Evolutionary conservation across 73 alveolate genomes (phyloP).

Genomic region (Paramecium biaurelia): DNA sequence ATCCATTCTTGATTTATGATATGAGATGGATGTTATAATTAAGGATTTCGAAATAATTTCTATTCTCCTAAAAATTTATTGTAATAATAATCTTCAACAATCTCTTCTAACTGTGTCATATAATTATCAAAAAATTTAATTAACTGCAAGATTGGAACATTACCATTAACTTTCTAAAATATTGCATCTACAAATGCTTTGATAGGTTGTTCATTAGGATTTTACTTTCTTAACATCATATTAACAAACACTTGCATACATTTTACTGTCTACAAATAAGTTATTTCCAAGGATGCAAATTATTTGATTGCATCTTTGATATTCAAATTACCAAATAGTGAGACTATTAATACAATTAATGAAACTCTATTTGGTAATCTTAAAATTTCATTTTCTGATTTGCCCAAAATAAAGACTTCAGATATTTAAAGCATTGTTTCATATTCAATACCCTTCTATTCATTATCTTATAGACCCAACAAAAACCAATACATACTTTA

Average conservation of each 20-base stretch:
- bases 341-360: not conserved
- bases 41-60: not conserved
- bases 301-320: not conserved
- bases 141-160: not conserved
- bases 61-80: not conserved
- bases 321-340: not conserved
- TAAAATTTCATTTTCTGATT: slow-evolving; percentile 27
- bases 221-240: not conserved
- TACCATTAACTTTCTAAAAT: not conserved
- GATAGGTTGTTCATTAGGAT: not conserved
- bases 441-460: not conserved
- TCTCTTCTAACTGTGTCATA: not conserved
- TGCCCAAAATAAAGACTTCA: slow-evolving; percentile 1
- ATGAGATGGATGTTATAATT: slow-evolving; percentile 14
- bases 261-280: not conserved
- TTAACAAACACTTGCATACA: not conserved
- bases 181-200: slow-evolving; percentile 33
- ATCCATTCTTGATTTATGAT: slow-evolving; percentile 1
- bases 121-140: not conserved
- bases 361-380: not conserved
- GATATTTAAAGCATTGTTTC: not conserved
- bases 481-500: slow-evolving; percentile 21
- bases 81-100: not conserved
- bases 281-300: not conserved
- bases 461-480: not conserved